These are phyloP conservation scores for Liquidambar formosana DNA, from an alignment of 164 flowering plant genomes.

Conservation along the genomic window DNA sequence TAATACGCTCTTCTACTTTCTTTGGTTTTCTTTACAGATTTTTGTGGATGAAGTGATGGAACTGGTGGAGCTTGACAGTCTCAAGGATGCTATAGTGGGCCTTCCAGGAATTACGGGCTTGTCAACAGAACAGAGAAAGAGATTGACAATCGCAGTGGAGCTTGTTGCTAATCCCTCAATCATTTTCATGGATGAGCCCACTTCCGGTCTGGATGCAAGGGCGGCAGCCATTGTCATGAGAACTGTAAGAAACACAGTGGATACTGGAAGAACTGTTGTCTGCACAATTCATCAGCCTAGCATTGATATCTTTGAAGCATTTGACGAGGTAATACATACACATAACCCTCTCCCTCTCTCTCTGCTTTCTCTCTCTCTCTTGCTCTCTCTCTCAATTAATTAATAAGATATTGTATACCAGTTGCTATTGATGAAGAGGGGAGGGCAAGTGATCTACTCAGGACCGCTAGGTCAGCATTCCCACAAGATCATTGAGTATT, in stretches of 20 bases:
- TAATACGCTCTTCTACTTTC: too few relatives aligned
- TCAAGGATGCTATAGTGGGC: conserved; percentile 85
- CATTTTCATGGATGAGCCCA: conserved; percentile 98
- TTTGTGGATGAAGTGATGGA: conserved; percentile 94
- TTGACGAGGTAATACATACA: conserved; percentile 71
- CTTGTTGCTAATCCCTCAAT: conserved; percentile 98
- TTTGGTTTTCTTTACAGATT: conserved; percentile 35
- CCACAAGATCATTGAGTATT: conserved; percentile 69
- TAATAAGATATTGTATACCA: conserved; percentile 19
- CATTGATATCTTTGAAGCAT: conserved; percentile 94
- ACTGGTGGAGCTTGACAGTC: conserved; percentile 75
- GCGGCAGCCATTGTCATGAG: conserved; percentile 99
- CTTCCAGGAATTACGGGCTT: conserved; percentile 87
- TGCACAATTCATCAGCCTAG: conserved; percentile 99
- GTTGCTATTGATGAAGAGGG: conserved; percentile 88
- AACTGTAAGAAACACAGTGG: conserved; percentile 93
- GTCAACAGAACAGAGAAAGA: conserved; percentile 94
- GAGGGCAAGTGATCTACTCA: conserved; percentile 90
- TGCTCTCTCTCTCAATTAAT: not conserved
- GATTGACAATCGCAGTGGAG: conserved; percentile 93
- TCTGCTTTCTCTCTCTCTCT: not conserved
- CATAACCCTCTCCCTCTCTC: not conserved
- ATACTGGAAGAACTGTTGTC: conserved; percentile 94
- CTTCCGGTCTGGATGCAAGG: conserved; percentile 97
- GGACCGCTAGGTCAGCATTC: conserved; percentile 87